phyloP scores from a whole-genome alignment of 2,329 filamentous ascomycete genomes.

The Iodosphaeria phyllophila region DNA sequence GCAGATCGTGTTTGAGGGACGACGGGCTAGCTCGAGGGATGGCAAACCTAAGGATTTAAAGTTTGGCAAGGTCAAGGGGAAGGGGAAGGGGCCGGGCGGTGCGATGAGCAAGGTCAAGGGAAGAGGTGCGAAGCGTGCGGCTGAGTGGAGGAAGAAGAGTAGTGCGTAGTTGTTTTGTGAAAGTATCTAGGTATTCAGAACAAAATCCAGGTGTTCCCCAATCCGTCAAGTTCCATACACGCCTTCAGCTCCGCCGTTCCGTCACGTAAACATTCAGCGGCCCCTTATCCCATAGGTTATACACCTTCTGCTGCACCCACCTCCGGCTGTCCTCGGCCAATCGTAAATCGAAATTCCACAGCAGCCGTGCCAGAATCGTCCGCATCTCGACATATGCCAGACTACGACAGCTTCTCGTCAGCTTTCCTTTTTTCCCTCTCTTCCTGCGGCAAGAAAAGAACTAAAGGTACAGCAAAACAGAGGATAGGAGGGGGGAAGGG shows the following conservation, averaged over 20 bases:
- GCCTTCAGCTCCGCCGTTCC: too few species aligned
- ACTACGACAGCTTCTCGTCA: slow-evolving; percentile 13
- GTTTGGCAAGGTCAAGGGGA: slow-evolving; percentile 32
- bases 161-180: slow-evolving; percentile 5
- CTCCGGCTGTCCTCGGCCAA: slow-evolving; percentile 8
- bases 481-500: neutral
- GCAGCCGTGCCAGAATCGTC: slow-evolving; percentile 15
- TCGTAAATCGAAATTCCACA: slow-evolving; percentile 18
- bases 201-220: slow-evolving; percentile 3
- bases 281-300: slow-evolving; percentile 12
- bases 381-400: slow-evolving; percentile 20
- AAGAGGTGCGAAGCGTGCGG: slow-evolving; percentile 13
- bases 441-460: neutral
- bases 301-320: slow-evolving; percentile 13
- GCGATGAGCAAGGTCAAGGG: slow-evolving; percentile 7
- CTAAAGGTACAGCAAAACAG: too few species aligned
- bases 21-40: slow-evolving; percentile 49
- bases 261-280: slow-evolving; percentile 11
- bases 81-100: slow-evolving; percentile 14
- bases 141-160: slow-evolving; percentile 14
- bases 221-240: too few species aligned
- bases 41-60: slow-evolving; percentile 44
- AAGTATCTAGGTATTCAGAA: slow-evolving; percentile 1
- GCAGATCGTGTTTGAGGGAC: slow-evolving; percentile 64
- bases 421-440: neutral